phyloP scores from a whole-genome alignment of 257 asterid species.

The Plantago ovata region DNA sequence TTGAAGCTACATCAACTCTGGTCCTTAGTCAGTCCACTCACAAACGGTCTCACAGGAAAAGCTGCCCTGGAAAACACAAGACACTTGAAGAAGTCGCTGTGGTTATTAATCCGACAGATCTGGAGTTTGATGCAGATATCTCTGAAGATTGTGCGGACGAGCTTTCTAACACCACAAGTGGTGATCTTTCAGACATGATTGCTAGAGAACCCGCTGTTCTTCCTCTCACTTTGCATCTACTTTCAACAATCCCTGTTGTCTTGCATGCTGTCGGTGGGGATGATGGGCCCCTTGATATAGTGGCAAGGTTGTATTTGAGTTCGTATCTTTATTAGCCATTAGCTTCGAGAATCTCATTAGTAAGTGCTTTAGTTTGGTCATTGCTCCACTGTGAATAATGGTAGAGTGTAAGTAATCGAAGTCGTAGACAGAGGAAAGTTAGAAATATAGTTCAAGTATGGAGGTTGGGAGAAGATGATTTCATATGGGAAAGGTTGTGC shows the following conservation, averaged over 20 bases:
- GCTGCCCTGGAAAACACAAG: constrained; percentile 47
- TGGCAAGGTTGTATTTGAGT: constrained; percentile 56
- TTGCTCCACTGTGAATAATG: constrained; percentile 18
- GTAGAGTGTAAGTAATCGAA: not conserved
- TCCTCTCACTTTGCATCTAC: constrained; percentile 65
- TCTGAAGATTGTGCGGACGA: constrained; percentile 11
- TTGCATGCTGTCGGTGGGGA: constrained; percentile 81
- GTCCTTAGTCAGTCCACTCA: constrained; percentile 47
- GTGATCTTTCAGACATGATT: not conserved
- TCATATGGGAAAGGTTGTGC: too few relatives aligned
- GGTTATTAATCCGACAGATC: constrained; percentile 42
- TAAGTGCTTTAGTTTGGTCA: constrained; percentile 1
- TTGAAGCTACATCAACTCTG: constrained; percentile 66
- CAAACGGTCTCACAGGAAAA: constrained; percentile 41
- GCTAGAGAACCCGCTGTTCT: constrained; percentile 55
- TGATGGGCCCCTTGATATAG: constrained; percentile 72
- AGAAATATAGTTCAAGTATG: not conserved
- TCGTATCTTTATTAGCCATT: constrained; percentile 52
- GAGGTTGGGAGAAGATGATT: constrained; percentile 5
- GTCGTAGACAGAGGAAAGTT: not conserved
- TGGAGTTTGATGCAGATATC: constrained; percentile 20
- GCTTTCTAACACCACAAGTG: constrained; percentile 1
- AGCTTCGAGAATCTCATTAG: too few relatives aligned
- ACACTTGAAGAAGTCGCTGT: constrained; percentile 64
- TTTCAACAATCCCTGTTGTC: constrained; percentile 61